phyloP scores from a whole-genome alignment of 108 stramenopile genomes.

The Pseudonitzschia multistriata region DNA sequence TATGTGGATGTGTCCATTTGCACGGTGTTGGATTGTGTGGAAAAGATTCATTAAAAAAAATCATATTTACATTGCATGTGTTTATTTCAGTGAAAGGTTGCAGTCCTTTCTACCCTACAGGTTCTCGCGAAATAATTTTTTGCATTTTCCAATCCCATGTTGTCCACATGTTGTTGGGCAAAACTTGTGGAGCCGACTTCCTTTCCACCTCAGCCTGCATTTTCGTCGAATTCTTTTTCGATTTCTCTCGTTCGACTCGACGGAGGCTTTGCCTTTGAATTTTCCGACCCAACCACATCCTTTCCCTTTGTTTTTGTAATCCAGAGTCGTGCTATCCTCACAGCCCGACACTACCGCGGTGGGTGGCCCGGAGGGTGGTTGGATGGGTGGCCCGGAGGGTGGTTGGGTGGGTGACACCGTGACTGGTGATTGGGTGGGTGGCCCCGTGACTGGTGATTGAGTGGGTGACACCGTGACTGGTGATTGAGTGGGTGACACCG shows the following conservation, averaged over 20 bases:
- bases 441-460: too few species aligned
- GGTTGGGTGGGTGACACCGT: too few species aligned
- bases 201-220: not conserved
- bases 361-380: too few species aligned
- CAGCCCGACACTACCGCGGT: not conserved
- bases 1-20: too few species aligned
- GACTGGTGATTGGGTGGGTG: too few species aligned
- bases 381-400: too few species aligned
- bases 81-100: too few species aligned
- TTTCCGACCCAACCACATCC: not conserved
- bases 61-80: too few species aligned
- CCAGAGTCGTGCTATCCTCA: not conserved
- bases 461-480: not conserved
- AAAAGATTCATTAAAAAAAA: too few species aligned
- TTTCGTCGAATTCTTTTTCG: not conserved
- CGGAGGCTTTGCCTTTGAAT: not conserved
- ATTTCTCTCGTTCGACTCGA: not conserved
- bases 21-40: too few species aligned
- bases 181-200: not conserved
- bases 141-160: not conserved
- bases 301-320: not conserved
- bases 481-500: not conserved
- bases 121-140: not conserved
- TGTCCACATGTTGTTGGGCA: not conserved
- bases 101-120: too few species aligned